These are phyloP conservation scores for Wallacemonas sp. DNA, from an alignment of 208 protist genomes.

Conservation along the genomic window DNA sequence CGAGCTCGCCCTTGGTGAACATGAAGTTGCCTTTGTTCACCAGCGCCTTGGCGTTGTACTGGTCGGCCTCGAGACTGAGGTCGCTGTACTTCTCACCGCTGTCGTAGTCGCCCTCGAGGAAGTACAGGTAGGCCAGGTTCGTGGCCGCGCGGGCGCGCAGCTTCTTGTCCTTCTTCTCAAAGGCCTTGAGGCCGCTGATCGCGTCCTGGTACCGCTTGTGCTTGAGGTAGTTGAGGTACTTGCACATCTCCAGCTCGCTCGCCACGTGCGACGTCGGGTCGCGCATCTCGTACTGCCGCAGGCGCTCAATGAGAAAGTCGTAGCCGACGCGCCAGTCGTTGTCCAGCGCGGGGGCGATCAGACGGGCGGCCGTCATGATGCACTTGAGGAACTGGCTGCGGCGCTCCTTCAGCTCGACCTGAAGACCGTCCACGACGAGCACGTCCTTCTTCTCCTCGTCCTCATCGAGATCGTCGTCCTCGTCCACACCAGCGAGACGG, in stretches of 20 bases:
- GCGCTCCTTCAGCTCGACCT: slow-evolving; percentile 78
- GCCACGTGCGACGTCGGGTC: slow-evolving; percentile 88
- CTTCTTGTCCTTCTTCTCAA: slow-evolving; percentile 95
- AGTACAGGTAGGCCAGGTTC: slow-evolving; percentile 98
- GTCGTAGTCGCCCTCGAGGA: slow-evolving; percentile 96
- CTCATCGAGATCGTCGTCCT: slow-evolving; percentile 85
- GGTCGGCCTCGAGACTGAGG: slow-evolving; percentile 92
- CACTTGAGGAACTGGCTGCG: slow-evolving; percentile 80
- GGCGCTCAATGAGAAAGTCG: slow-evolving; percentile 95
- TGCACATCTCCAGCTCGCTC: slow-evolving; percentile 96
- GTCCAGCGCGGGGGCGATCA: slow-evolving; percentile 95
- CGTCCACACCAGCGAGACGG: slow-evolving; percentile 53
- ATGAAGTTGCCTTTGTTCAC: slow-evolving; percentile 97
- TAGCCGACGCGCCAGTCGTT: slow-evolving; percentile 93
- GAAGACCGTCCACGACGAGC: slow-evolving; percentile 82
- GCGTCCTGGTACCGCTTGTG: slow-evolving; percentile 93
- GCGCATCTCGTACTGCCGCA: slow-evolving; percentile 90
- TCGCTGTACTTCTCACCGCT: slow-evolving; percentile 96
- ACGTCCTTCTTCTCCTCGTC: slow-evolving; percentile 87
- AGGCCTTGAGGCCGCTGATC: slow-evolving; percentile 93
- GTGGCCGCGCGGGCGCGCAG: slow-evolving; percentile 93
- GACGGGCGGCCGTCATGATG: slow-evolving; percentile 91
- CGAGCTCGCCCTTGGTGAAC: slow-evolving; percentile 88
- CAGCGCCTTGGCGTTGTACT: slow-evolving; percentile 97
- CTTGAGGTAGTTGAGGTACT: slow-evolving; percentile 95